Evolutionary conservation across 176 grass and related monocot genomes (phyloP), one percentile per base, ranked within the genome.

Genomic region (Panicum miliaceum): DNA sequence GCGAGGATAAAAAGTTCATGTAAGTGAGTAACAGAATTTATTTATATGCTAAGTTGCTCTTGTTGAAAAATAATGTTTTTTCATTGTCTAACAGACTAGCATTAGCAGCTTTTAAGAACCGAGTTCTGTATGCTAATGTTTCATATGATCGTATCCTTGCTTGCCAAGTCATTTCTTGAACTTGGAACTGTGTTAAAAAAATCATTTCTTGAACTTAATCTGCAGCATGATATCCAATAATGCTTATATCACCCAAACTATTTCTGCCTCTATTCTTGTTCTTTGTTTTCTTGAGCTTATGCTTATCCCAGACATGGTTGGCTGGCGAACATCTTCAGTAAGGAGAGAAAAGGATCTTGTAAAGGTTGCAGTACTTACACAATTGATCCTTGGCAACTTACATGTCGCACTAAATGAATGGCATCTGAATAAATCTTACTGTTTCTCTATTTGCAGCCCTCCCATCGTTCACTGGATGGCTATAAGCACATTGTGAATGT

Each of bases 271-370:
- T 37, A 68, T 84, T 89, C n/a, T 25, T 58, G 5, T 9, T 84
- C 60, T 42, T 42, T 65, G 71, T 84, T 93, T 88, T 82, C 92
- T 87, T 97, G 77, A 94, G 53, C 46, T 80, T 77, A 67, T 54
- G 58, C 43, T 79, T 78, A 68, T 57, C 43, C 64, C 34, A 97
- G 95, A 97, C 64, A 91, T 94, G 95, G 95, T 97, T 22, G 95
- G 95, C 9, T 94, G 95, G 95, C 82, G 89, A 73, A 97, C 95
- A 58, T 97, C 95, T 79, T 97, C 95, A 76, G 82, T 97, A 32
- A 90, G 95, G 86, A 92, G 92, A 86, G 95, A 94, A 68, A 76
- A 73, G 51, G 86, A 92, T 15, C 92, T 97, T 76, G 7, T 73
- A 84, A 88, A 94, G 92, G 90, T 97, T 80, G 3, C 26, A 73